Percentiles rank a stretch among this genome's conserved stretches.
Evolutionary conservation across 345 rosid genomes (phyloP).

Genomic region (Adansonia digitata): DNA sequence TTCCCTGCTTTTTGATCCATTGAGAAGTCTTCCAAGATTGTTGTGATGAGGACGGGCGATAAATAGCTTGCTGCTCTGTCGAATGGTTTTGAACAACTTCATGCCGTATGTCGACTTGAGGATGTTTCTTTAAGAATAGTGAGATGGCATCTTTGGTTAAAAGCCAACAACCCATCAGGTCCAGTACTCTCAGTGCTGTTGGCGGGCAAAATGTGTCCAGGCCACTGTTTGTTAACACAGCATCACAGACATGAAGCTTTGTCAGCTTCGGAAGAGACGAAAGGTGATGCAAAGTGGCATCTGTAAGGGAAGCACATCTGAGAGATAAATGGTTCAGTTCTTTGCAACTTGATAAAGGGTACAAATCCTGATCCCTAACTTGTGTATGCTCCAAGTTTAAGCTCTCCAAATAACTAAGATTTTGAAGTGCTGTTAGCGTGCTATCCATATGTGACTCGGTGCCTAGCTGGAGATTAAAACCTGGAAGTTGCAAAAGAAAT

Average conservation of each 20-base stretch:
- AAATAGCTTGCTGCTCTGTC: constrained; percentile 24
- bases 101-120: constrained; percentile 52
- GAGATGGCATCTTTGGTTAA: constrained; percentile 46
- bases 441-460: constrained; percentile 28
- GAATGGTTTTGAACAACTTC: constrained; percentile 29
- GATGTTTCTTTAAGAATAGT: constrained; percentile 45
- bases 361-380: constrained; percentile 53
- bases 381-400: constrained; percentile 65
- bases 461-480: constrained; percentile 38
- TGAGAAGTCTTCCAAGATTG: constrained; percentile 15
- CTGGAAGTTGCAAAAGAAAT: constrained; percentile 35
- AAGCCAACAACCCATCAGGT: constrained; percentile 93
- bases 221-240: constrained; percentile 63
- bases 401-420: constrained; percentile 43
- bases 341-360: constrained; percentile 42
- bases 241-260: constrained; percentile 49
- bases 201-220: constrained; percentile 59
- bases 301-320: constrained; percentile 61
- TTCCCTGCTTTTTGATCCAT: constrained; percentile 18
- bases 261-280: constrained; percentile 57
- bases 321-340: constrained; percentile 53
- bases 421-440: constrained; percentile 47
- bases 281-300: constrained; percentile 45
- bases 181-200: constrained; percentile 40
- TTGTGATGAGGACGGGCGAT: constrained; percentile 24